phyloP scores from a whole-genome alignment of 2,329 filamentous ascomycete species.

The Alternaria longipes region DNA sequence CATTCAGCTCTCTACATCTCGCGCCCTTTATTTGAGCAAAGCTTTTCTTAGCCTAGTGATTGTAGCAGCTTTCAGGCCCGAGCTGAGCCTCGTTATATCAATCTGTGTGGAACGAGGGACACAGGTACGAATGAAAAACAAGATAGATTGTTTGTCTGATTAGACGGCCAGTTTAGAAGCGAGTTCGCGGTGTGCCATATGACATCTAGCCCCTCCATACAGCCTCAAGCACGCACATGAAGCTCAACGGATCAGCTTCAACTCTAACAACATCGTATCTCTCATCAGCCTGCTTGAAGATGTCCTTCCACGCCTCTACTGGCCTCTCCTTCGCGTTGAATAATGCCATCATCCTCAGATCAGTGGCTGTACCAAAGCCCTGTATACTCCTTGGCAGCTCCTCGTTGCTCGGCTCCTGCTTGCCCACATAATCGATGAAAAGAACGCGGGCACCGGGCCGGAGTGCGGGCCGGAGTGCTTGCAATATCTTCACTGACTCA shows the following conservation, averaged over 20 bases:
- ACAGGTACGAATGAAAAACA: not conserved
- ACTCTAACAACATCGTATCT: constrained; percentile 53
- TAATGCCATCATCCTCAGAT: constrained; percentile 62
- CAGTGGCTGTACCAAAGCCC: constrained; percentile 50
- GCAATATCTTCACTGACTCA: constrained; percentile 48
- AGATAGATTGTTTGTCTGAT: not conserved
- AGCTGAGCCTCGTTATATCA: not conserved
- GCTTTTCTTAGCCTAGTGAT: not conserved
- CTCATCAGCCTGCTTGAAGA: constrained; percentile 59
- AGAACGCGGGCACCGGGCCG: constrained; percentile 63
- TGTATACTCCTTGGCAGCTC: constrained; percentile 36
- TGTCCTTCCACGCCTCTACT: constrained; percentile 56
- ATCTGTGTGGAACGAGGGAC: not conserved
- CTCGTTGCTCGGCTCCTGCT: constrained; percentile 38
- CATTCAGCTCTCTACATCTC: not conserved
- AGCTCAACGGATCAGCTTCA: constrained; percentile 33
- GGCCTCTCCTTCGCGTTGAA: constrained; percentile 61
- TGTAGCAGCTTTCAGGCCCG: not conserved
- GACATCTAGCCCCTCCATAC: constrained; percentile 32
- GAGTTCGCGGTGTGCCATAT: too few species aligned
- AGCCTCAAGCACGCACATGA: constrained; percentile 41
- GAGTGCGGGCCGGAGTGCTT: constrained; percentile 63
- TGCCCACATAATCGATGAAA: constrained; percentile 51
- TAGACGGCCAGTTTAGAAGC: not conserved
- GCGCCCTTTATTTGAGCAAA: not conserved